Evolutionary conservation across 2,329 filamentous ascomycete species (phyloP).

Genomic region (Hypoxylon sp.): DNA sequence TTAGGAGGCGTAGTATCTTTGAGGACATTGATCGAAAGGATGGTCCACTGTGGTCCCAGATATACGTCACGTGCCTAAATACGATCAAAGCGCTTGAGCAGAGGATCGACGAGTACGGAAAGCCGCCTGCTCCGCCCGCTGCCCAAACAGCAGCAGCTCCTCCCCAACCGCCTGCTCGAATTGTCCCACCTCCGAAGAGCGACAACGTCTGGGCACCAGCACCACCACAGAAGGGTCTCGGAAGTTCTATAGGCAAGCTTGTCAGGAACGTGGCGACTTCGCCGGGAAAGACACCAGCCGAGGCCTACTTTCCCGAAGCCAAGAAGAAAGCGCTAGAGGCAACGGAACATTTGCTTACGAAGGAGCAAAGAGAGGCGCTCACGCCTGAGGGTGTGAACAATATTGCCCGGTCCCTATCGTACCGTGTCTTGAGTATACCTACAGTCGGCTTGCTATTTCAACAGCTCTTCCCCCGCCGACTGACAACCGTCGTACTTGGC

Average conservation of each 20-base stretch:
- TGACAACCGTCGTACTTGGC: slow-evolving; percentile 79
- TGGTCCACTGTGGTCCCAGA: slow-evolving; percentile 85
- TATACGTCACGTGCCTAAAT: slow-evolving; percentile 77
- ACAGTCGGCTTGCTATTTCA: slow-evolving; percentile 78
- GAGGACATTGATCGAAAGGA: slow-evolving; percentile 87
- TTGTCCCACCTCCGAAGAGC: slow-evolving; percentile 60
- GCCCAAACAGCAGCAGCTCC: slow-evolving; percentile 41
- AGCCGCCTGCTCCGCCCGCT: slow-evolving; percentile 58
- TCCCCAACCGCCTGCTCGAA: slow-evolving; percentile 54
- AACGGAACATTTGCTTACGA: slow-evolving; percentile 64
- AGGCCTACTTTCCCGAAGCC: slow-evolving; percentile 66
- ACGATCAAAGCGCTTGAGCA: slow-evolving; percentile 76
- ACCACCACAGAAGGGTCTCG: slow-evolving; percentile 57
- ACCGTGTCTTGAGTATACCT: slow-evolving; percentile 62
- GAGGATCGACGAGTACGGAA: slow-evolving; percentile 75
- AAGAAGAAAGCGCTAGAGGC: slow-evolving; percentile 65
- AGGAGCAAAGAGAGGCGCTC: slow-evolving; percentile 69
- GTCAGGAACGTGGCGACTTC: slow-evolving; percentile 61
- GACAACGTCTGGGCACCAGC: slow-evolving; percentile 63
- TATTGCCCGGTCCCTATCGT: slow-evolving; percentile 63
- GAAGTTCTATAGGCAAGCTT: slow-evolving; percentile 63
- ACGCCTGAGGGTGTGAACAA: slow-evolving; percentile 65
- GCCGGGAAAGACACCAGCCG: slow-evolving; percentile 64
- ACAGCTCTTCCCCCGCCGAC: slow-evolving; percentile 75
- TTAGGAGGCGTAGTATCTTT: slow-evolving; percentile 86